Percentiles rank a stretch among this genome's conserved stretches.
Conservation (phyloP, 805 yeast genomes). For the Yamadazyma insecticola region DNA sequence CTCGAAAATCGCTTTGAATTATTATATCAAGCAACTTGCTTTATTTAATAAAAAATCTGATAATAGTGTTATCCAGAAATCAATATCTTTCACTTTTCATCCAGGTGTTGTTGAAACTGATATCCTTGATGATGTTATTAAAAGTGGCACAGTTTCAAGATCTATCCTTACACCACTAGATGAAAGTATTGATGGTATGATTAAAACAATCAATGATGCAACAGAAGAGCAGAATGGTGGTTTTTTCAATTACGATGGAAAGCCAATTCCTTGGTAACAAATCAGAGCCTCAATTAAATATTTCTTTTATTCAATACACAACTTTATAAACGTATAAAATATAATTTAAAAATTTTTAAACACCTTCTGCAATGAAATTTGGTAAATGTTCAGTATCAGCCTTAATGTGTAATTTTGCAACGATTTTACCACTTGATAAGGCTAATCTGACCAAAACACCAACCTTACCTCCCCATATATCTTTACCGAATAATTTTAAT, state of each 20-base stretch:
- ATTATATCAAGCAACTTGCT: slow-evolving; percentile 19
- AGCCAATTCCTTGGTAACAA: slow-evolving; percentile 1
- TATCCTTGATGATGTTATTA: slow-evolving; percentile 11
- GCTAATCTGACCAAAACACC: slow-evolving; percentile 49
- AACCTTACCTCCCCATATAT: slow-evolving; percentile 56
- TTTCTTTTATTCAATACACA: too few relatives aligned
- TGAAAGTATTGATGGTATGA: slow-evolving; percentile 1
- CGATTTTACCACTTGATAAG: slow-evolving; percentile 50
- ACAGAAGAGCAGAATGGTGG: too few relatives aligned
- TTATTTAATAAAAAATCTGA: slow-evolving; percentile 9
- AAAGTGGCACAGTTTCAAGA: neutral
- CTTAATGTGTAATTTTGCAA: slow-evolving; percentile 53
- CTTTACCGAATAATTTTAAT: slow-evolving; percentile 80
- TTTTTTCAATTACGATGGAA: too few relatives aligned
- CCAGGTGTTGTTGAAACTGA: slow-evolving; percentile 39
- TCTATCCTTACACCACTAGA: slow-evolving; percentile 5
- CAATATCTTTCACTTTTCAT: slow-evolving; percentile 18
- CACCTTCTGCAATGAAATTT: slow-evolving; percentile 47
- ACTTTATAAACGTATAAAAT: too few relatives aligned
- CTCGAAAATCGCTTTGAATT: slow-evolving; percentile 35
- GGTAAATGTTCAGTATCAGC: slow-evolving; percentile 46
- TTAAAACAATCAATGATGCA: neutral
- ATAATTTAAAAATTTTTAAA: slow-evolving; percentile 2
- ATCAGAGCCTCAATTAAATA: too few relatives aligned
- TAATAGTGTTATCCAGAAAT: neutral